Base-by-base conservation (phyloP, 257 asterid genomes). In the Petrea volubilis region DNA sequence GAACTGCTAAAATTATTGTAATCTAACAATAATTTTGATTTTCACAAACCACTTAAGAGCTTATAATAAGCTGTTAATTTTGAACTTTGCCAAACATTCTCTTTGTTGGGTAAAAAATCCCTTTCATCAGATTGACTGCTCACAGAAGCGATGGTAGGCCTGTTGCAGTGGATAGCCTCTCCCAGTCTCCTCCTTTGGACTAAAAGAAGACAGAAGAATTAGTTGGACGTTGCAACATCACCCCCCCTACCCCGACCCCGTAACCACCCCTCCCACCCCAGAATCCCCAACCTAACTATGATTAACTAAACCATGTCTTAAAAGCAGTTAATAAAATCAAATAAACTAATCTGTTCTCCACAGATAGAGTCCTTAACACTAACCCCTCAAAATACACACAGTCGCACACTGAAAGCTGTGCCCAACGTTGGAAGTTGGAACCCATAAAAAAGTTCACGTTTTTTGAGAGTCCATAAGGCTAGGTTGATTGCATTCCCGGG, bases 201-300 rank as follows among this genome's bases (percentile, higher is more conserved):
- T 38, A 20, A 29, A 40, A 68, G 4, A 46, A 11, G 59, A 56
- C 21, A 68, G 14, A 58, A 44, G 8, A 71, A 52, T 78, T 75
- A 73, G 81, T 78, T 82, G 81, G 81, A 17, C 51, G 81, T 62
- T 81, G 81, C 17, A 56, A 66, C 41, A 62, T 43, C 61, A 75
- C 20, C 61, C 28, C 67, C 66, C 38, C 24, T 24, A 36, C 59
- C 62, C 43, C 28, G 14, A 33, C 61, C 44, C 38, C 38, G 5
- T 56, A 71, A 21, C 61, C 28, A 62, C 66, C 38, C 24, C 41
- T 46, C 59, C 62, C 33, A 38, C 18, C 44, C 61, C 44, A 36
- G 23, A 10, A 21, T 38, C 69, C 69, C 57, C 33, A 41, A 78
- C 68, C 76, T 76, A 77, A 79, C 86, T 57, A 71, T 46, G 78